A percentile compares a stretch with the other conserved stretches of the same genome.
Conservation (phyloP, 768 basidiomycete genomes). For the Cystobasidium tubakii region DNA sequence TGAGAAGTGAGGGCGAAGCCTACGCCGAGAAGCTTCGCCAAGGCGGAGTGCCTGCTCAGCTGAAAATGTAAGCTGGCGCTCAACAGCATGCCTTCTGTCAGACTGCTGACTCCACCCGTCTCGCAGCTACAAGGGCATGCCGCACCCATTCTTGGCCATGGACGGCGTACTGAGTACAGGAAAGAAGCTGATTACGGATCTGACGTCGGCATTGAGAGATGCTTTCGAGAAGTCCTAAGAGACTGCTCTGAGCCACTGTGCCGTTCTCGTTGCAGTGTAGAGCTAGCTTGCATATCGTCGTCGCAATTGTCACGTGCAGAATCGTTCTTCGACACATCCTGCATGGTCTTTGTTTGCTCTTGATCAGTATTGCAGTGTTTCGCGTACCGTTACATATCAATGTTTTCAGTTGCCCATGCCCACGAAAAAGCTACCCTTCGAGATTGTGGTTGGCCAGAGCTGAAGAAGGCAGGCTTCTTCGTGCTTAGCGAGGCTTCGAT, state of each 20-base stretch:
- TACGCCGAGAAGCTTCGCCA: constrained; percentile 1
- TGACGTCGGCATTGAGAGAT: not conserved
- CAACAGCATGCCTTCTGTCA: no score
- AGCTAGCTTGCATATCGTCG: not conserved
- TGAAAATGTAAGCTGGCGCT: not conserved
- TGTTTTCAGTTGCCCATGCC: not conserved
- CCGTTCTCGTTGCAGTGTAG: not conserved
- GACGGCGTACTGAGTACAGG: constrained; percentile 2
- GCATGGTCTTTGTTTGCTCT: no score
- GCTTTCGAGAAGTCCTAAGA: not conserved
- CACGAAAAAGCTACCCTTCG: no score
- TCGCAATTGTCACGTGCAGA: not conserved
- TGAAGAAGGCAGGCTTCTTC: no score
- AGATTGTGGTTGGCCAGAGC: no score
- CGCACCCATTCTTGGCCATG: constrained; percentile 22
- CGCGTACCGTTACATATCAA: no score
- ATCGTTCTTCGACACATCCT: not conserved
- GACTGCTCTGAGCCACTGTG: no score
- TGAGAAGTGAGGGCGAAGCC: constrained; percentile 10
- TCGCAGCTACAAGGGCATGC: constrained; percentile 23
- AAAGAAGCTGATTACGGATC: not conserved
- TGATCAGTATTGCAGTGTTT: no score
- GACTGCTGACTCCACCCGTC: not conserved
- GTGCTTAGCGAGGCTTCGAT: not conserved
- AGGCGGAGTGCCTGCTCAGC: not conserved